These are phyloP conservation scores for Fusarium proliferatum DNA, from an alignment of 2,329 filamentous ascomycete genomes.

Conservation along the genomic window DNA sequence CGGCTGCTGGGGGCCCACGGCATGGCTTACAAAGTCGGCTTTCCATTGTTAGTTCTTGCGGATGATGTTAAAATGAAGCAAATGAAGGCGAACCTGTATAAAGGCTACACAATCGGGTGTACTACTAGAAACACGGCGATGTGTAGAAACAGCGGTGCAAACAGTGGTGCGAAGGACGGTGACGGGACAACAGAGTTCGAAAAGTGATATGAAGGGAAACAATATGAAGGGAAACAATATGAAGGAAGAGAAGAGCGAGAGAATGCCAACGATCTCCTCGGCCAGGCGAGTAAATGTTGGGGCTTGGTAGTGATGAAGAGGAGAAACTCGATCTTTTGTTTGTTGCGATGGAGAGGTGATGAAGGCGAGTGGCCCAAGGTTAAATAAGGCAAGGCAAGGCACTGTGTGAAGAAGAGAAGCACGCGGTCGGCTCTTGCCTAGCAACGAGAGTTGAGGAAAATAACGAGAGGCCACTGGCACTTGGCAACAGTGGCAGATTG, in stretches of 20 bases:
- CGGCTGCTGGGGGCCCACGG: background rate
- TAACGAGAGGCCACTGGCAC: background rate
- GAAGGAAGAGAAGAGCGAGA: background rate
- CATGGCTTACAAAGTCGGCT: background rate
- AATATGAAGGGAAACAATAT: background rate
- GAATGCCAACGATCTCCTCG: background rate
- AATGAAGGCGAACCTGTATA: background rate
- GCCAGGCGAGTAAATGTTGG: background rate
- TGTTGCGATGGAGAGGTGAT: background rate
- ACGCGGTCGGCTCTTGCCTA: background rate
- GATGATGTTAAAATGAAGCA: background rate
- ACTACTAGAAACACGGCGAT: background rate
- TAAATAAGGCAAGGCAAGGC: background rate
- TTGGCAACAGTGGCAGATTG: background rate
- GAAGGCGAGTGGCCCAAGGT: too few species aligned
- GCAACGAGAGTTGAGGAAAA: background rate
- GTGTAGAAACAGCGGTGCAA: background rate
- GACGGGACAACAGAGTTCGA: background rate
- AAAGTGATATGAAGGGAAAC: background rate
- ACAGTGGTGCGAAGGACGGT: background rate
- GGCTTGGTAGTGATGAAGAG: too few species aligned
- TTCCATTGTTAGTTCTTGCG: background rate
- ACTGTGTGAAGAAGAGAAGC: background rate
- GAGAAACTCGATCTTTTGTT: background rate
- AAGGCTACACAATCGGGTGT: background rate